phyloP scores from a whole-genome alignment of 2,329 filamentous ascomycete genomes.

The Aspergillus tubingensis region DNA sequence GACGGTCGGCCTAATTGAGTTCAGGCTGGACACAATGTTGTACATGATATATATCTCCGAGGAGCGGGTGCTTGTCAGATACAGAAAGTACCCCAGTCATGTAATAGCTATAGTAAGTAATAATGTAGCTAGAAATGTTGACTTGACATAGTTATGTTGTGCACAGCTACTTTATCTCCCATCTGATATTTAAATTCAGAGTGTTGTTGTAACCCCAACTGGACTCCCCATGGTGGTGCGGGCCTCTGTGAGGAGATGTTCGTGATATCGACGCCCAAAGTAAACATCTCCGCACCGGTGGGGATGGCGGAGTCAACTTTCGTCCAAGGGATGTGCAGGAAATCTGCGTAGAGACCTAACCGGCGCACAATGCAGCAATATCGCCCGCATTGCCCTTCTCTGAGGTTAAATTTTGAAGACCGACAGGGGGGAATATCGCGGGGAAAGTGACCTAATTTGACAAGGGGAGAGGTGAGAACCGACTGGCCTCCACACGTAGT shows the following conservation, averaged over 20 bases:
- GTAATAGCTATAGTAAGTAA: no score
- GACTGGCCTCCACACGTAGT: not conserved
- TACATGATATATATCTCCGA: not conserved
- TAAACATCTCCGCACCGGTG: slow-evolving; percentile 27
- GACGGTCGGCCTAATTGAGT: not conserved
- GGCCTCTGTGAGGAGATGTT: slow-evolving; percentile 11
- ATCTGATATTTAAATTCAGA: not conserved
- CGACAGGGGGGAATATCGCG: not conserved
- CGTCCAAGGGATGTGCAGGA: not conserved
- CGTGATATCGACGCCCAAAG: slow-evolving; percentile 1
- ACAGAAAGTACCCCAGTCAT: no score
- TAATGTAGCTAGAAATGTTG: not conserved
- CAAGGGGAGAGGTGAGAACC: not conserved
- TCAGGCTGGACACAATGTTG: not conserved
- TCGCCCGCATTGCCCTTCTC: not conserved
- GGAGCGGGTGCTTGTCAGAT: not conserved
- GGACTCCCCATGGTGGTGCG: not conserved
- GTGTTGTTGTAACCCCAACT: not conserved
- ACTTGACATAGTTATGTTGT: not conserved
- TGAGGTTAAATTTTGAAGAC: not conserved
- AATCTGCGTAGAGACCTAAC: not conserved
- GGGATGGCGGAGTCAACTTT: slow-evolving; percentile 14
- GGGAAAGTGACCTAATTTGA: not conserved
- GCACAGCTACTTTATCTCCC: not conserved
- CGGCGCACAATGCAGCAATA: not conserved